These are phyloP conservation scores for Aspergillus ruber DNA, from an alignment of 2,329 filamentous ascomycete genomes.

Conservation along the genomic window DNA sequence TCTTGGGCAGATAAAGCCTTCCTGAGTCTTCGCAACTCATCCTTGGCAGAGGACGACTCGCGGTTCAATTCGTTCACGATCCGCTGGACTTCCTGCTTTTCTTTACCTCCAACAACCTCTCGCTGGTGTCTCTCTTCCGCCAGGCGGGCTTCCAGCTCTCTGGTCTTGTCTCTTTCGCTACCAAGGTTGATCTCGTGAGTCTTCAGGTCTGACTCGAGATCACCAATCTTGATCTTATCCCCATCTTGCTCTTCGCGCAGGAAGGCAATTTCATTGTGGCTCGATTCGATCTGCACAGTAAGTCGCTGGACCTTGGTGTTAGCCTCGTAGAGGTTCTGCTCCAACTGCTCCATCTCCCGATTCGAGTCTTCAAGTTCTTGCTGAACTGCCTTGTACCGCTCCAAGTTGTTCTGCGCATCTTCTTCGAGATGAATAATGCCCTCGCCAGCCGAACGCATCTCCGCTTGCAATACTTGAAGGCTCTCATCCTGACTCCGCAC, in stretches of 20 bases:
- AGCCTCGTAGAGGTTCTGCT: conserved; percentile 74
- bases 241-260: conserved; percentile 91
- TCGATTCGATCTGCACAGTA: conserved; percentile 84
- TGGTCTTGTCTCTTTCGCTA: conserved; percentile 72
- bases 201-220: conserved; percentile 77
- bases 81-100: conserved; percentile 93
- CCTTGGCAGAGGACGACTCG: conserved; percentile 73
- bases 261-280: conserved; percentile 89
- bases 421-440: conserved; percentile 82
- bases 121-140: conserved; percentile 75
- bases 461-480: conserved; percentile 82
- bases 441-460: conserved; percentile 89
- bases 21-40: conserved; percentile 74
- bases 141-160: conserved; percentile 68
- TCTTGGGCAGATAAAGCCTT: conserved; percentile 79
- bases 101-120: conserved; percentile 76
- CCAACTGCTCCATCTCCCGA: conserved; percentile 76
- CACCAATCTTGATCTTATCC: conserved; percentile 96
- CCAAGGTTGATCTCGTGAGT: conserved; percentile 71
- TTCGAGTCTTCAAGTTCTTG: conserved; percentile 77
- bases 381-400: conserved; percentile 75
- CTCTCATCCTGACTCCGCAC: conserved; percentile 74
- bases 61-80: conserved; percentile 87
- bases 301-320: conserved; percentile 84
- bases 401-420: conserved; percentile 71